Base-by-base conservation (phyloP, 1,139 yeast genomes). In the Candida tunisiensis region DNA sequence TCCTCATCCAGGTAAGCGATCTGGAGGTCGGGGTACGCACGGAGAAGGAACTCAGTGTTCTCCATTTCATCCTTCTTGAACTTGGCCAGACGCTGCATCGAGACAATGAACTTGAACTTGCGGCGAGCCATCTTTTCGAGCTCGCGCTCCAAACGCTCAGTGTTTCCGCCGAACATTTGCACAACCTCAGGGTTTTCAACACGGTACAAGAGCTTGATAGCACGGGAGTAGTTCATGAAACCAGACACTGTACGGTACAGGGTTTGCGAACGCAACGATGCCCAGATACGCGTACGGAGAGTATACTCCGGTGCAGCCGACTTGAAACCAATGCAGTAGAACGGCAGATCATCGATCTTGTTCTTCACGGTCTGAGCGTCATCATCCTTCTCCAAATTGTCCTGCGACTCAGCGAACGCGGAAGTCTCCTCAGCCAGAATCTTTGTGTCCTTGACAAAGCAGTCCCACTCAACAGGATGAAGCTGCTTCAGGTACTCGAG, bases 291-390 rank as follows among this genome's bases (percentile, higher is more conserved):
- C 8, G 98, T 88, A 65, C 98, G 79, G 52, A 88, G 65, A 38
- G 96, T 88, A 58, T 88, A 88, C 59, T 88, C 98, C 30, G 98
- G 98, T 39, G 98, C 96, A 55, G 98, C 95, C 48, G 94, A 78
- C 61, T 88, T 88, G 78, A 88, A 88, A 65, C 98, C 98, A 57
- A 83, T 80, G 65, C 96, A 85, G 68, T 88, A 88, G 63, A 88
- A 88, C 41, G 98, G 98, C 53, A 88, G 66, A 50, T 88, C 98
- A 53, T 88, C 98, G 54, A 88, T 88, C 67, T 80, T 78, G 36
- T 79, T 70, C 60, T 80, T 80, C 53, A 79, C 66, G 24, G 64
- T 82, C 44, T 74, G 78, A 32, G 49, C 52, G 43, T 72, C 77
- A 26, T 48, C 51, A 27, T 65, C 71, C 51, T 69, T 72, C 45